A percentile compares a stretch with the other conserved stretches of the same genome.
Evolutionary conservation across 2,329 filamentous ascomycete species (phyloP).

Genomic region (Fusarium tupiense): DNA sequence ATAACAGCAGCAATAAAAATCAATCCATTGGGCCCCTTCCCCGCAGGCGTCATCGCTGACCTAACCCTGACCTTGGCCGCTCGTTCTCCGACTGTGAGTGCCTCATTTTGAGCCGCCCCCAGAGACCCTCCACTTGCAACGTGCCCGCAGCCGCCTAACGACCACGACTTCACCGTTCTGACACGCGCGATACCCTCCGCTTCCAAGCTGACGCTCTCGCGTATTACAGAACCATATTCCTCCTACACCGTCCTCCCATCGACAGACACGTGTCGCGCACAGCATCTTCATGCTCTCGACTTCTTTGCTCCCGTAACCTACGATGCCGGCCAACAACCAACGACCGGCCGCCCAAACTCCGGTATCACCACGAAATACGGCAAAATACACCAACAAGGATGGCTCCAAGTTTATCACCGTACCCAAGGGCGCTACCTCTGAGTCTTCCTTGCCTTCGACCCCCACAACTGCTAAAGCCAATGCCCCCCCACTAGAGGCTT

Average conservation of each 20-base stretch:
- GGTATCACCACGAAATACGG: slow-evolving; percentile 62
- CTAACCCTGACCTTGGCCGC: slow-evolving; percentile 49
- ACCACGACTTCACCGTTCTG: slow-evolving; percentile 22
- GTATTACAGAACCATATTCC: slow-evolving; percentile 26
- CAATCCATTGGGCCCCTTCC: slow-evolving; percentile 33
- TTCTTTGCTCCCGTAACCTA: slow-evolving; percentile 48
- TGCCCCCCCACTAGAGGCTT: slow-evolving; percentile 43
- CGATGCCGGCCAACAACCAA: slow-evolving; percentile 64
- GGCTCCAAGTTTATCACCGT: slow-evolving; percentile 75
- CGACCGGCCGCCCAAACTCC: slow-evolving; percentile 60
- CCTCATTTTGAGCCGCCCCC: slow-evolving; percentile 50
- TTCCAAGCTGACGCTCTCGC: slow-evolving; percentile 35
- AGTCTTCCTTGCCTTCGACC: slow-evolving; percentile 63
- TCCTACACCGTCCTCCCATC: slow-evolving; percentile 32
- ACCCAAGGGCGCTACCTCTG: slow-evolving; percentile 64
- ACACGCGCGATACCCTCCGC: slow-evolving; percentile 34
- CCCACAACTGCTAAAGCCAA: slow-evolving; percentile 56
- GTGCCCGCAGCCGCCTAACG: slow-evolving; percentile 34
- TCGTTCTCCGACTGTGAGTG: slow-evolving; percentile 47
- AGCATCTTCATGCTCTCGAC: slow-evolving; percentile 53
- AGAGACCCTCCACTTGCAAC: slow-evolving; percentile 44
- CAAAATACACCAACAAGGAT: slow-evolving; percentile 75
- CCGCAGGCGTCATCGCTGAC: slow-evolving; percentile 53
- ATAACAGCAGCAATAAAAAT: slow-evolving; percentile 25
- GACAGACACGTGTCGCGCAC: slow-evolving; percentile 45